Conservation (phyloP, 495 filamentous ascomycete genomes). For the Penicillium samsonianum region DNA sequence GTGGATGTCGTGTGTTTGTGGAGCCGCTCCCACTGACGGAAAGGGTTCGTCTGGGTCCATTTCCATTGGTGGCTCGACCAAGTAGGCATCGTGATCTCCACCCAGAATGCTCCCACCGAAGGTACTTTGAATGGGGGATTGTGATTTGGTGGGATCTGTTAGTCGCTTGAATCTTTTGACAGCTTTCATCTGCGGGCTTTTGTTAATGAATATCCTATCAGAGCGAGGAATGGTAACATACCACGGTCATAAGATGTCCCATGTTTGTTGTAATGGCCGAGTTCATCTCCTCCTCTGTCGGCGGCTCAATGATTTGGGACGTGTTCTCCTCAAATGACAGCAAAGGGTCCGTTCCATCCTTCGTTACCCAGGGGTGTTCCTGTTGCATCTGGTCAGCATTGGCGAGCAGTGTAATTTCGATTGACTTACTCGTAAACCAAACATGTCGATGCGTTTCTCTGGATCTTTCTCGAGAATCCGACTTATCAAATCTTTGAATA, state of each 20-base stretch:
- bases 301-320: constrained; percentile 70
- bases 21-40: constrained; percentile 20
- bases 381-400: constrained; percentile 35
- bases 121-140: constrained; percentile 54
- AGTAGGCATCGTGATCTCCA: constrained; percentile 49
- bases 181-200: constrained; percentile 77
- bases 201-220: constrained; percentile 16
- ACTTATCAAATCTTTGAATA: constrained; percentile 67
- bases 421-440: constrained; percentile 69
- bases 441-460: constrained; percentile 76
- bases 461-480: constrained; percentile 77
- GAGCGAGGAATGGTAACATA: constrained; percentile 45
- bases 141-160: constrained; percentile 47
- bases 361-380: constrained; percentile 96
- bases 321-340: constrained; percentile 86
- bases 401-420: background rate
- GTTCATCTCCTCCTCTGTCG: constrained; percentile 87
- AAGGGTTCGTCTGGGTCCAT: constrained; percentile 52
- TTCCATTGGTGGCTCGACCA: constrained; percentile 58
- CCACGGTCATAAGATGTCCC: constrained; percentile 78
- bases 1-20: constrained; percentile 38
- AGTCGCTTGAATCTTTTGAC: constrained; percentile 81
- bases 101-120: constrained; percentile 38
- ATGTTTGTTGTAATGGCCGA: constrained; percentile 88
- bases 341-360: constrained; percentile 73